Evolutionary conservation across 768 basidiomycete species (phyloP).

Genomic region (Peribolospora kevripleyi): DNA sequence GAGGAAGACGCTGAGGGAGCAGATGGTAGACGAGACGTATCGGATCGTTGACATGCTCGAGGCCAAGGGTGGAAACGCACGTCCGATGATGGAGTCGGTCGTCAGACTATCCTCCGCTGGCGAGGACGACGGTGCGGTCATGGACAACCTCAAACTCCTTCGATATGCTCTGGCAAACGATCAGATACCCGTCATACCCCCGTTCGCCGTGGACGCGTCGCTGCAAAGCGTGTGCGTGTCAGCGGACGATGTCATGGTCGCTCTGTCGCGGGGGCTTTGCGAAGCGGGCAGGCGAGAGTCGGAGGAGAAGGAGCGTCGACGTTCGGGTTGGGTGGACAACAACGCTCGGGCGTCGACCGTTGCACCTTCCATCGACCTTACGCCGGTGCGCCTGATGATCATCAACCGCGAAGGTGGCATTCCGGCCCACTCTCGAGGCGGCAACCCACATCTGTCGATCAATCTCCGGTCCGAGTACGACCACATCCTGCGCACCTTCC

Average conservation of each 20-base stretch:
- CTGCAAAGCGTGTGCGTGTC: conserved; percentile 65
- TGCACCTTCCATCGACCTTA: conserved; percentile 41
- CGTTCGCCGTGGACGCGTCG: conserved; percentile 74
- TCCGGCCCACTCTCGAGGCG: conserved; percentile 84
- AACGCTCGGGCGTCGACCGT: conserved; percentile 1
- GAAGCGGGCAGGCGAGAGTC: conserved; percentile 19
- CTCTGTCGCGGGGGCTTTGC: conserved; percentile 63
- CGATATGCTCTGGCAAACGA: conserved; percentile 33
- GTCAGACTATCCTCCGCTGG: conserved; percentile 50
- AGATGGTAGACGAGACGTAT: conserved; percentile 48
- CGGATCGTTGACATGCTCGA: conserved; percentile 61
- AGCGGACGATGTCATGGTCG: conserved; percentile 67
- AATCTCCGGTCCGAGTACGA: conserved; percentile 70
- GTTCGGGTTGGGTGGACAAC: conserved; percentile 17
- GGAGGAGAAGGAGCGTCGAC: conserved; percentile 15
- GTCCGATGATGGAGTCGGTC: conserved; percentile 67
- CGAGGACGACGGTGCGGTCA: conserved; percentile 11
- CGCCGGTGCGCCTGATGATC: conserved; percentile 85
- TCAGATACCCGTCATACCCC: conserved; percentile 85
- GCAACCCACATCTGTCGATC: conserved; percentile 83
- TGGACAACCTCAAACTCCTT: conserved; percentile 2
- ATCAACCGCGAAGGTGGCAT: conserved; percentile 92
- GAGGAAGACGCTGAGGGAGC: conserved; percentile 5
- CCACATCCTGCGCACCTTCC: conserved; percentile 67
- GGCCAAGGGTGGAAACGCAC: conserved; percentile 56